Conservation (phyloP, 1,284 basidiomycete species). For the Ganoderma lingzhi region DNA sequence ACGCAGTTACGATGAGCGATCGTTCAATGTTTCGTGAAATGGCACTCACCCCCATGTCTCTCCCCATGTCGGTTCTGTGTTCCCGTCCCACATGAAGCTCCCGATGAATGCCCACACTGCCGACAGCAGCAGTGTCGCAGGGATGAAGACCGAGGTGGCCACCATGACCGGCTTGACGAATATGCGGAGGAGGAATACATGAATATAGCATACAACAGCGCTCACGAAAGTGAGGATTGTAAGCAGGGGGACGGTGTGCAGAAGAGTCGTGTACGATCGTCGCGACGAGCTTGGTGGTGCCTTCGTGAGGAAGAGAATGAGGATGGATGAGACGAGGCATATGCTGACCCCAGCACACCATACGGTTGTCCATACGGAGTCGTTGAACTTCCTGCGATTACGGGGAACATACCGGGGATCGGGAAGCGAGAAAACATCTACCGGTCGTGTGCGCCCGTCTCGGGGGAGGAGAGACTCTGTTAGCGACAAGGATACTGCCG, state of each 20-base stretch:
- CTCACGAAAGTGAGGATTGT: constrained; percentile 81
- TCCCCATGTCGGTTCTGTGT: constrained; percentile 76
- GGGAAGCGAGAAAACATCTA: constrained; percentile 76
- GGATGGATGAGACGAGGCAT: constrained; percentile 67
- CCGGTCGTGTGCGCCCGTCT: constrained; percentile 65
- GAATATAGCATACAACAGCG: constrained; percentile 76
- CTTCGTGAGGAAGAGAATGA: constrained; percentile 64
- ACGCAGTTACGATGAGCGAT: constrained; percentile 17
- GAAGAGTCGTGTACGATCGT: constrained; percentile 68
- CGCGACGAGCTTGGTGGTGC: constrained; percentile 49
- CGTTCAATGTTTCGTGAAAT: not conserved
- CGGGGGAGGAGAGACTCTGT: constrained; percentile 78
- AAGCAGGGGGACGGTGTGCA: constrained; percentile 87
- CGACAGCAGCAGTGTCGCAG: constrained; percentile 81
- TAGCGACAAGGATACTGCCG: constrained; percentile 63
- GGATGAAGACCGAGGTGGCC: constrained; percentile 82
- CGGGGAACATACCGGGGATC: constrained; percentile 72
- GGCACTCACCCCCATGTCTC: constrained; percentile 79
- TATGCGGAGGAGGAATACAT: constrained; percentile 79
- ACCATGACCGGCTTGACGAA: constrained; percentile 87
- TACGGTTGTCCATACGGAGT: constrained; percentile 72
- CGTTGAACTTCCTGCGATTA: constrained; percentile 73
- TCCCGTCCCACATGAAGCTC: constrained; percentile 86
- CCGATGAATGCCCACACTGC: constrained; percentile 90
- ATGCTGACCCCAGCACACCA: constrained; percentile 67